These are phyloP conservation scores for Rubroshorea leprosula DNA, from an alignment of 345 rosid genomes.

Conservation along the genomic window DNA sequence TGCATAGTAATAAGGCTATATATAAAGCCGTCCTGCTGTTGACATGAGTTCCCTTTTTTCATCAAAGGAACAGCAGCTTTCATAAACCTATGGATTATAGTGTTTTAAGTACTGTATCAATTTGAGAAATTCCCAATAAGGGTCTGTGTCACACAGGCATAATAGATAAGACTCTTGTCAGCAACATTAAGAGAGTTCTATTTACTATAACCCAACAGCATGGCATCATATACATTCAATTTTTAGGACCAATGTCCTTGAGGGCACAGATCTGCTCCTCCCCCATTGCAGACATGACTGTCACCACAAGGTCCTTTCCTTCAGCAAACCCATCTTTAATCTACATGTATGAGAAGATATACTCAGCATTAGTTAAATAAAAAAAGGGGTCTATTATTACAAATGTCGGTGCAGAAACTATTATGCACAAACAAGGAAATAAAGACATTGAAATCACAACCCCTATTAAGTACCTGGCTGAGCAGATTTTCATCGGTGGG, in stretches of 20 bases:
- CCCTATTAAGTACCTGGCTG: slow-evolving; percentile 33
- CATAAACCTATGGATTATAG: slow-evolving; percentile 9
- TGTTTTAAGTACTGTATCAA: slow-evolving; percentile 18
- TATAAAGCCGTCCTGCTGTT: slow-evolving; percentile 17
- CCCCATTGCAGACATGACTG: slow-evolving; percentile 67
- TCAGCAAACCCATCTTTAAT: slow-evolving; percentile 59
- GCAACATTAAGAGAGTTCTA: slow-evolving; percentile 15
- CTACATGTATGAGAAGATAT: slow-evolving; percentile 14
- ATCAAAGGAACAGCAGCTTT: slow-evolving; percentile 13
- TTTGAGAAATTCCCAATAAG: slow-evolving; percentile 9
- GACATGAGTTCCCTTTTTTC: slow-evolving; percentile 1
- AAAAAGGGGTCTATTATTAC: no score
- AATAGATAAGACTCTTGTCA: slow-evolving; percentile 13
- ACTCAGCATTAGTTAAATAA: background rate
- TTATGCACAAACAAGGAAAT: background rate
- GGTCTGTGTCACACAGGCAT: slow-evolving; percentile 17
- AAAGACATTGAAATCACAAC: background rate
- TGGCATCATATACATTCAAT: slow-evolving; percentile 27
- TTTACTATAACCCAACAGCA: slow-evolving; percentile 22
- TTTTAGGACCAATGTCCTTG: slow-evolving; percentile 64
- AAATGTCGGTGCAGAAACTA: background rate
- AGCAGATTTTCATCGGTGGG: slow-evolving; percentile 65
- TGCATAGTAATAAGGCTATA: slow-evolving; percentile 5
- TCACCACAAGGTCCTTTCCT: slow-evolving; percentile 64
- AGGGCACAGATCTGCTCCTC: slow-evolving; percentile 67